Conservation (phyloP, 2,329 filamentous ascomycete genomes). For the Corynespora cassiicola region DNA sequence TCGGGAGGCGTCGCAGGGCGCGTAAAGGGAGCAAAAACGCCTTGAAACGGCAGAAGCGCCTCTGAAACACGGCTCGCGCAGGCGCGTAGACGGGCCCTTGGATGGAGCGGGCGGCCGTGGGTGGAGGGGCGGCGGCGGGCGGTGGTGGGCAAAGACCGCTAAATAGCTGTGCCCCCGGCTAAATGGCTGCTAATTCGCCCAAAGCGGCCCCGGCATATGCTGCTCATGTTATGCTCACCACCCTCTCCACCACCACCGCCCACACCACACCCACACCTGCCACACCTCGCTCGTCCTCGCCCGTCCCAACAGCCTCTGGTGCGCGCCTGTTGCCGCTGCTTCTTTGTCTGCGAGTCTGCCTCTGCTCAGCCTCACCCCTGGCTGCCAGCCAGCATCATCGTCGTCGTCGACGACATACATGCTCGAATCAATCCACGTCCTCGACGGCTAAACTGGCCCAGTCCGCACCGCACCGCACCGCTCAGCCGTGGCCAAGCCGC, state of each 20-base stretch:
- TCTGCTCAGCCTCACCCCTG: conserved; percentile 7
- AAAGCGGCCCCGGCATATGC: conserved; percentile 12
- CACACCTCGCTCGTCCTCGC: conserved; percentile 5
- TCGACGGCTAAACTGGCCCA: conserved; percentile 19
- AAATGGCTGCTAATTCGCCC: conserved; percentile 29
- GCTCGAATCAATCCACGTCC: conserved; percentile 2
- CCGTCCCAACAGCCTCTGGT: conserved; percentile 4
- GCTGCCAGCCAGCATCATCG: background rate
- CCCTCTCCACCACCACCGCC: no score
- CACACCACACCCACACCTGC: conserved; percentile 13
- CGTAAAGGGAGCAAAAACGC: conserved; percentile 30
- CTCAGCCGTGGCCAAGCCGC: conserved; percentile 13
- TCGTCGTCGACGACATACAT: background rate
- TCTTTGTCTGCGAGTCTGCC: conserved; percentile 6
- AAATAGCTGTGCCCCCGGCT: conserved; percentile 7
- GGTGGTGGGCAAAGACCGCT: background rate
- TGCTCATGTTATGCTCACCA: no score
- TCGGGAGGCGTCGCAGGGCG: conserved; percentile 18
- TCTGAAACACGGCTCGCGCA: conserved; percentile 20
- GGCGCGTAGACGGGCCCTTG: conserved; percentile 34
- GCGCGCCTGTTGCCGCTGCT: background rate
- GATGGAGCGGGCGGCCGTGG: conserved; percentile 3
- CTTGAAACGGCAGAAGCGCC: conserved; percentile 18
- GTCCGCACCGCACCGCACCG: conserved; percentile 9
- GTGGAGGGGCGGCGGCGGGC: background rate